Percentiles rank a stretch among this genome's conserved stretches.
phyloP scores from a whole-genome alignment of 306 rosid genomes.

The Vachellia pachyceras region DNA sequence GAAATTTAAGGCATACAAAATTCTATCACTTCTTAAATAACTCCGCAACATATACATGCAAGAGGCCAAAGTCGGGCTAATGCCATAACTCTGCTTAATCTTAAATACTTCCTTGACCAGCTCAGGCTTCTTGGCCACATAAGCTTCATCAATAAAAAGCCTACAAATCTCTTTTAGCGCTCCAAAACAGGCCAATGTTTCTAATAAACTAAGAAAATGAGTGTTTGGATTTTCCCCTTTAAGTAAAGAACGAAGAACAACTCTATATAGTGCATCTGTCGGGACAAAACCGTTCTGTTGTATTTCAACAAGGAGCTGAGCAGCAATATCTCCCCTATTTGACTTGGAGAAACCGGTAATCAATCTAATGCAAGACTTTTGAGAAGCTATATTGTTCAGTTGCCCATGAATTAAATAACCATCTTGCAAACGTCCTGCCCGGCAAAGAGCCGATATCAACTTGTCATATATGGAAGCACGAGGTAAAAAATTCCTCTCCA shows the following conservation, averaged over 20 bases:
- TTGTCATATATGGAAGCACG: conserved; percentile 43
- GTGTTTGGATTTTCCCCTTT: conserved; percentile 57
- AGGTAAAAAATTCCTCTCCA: conserved; percentile 50
- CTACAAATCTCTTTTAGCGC: conserved; percentile 33
- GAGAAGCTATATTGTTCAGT: conserved; percentile 40
- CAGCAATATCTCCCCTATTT: conserved; percentile 68
- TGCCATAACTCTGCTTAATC: conserved; percentile 61
- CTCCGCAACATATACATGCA: conserved; percentile 52
- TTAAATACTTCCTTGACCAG: conserved; percentile 66
- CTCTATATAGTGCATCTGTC: conserved; percentile 37
- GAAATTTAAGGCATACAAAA: conserved; percentile 69
- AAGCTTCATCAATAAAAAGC: conserved; percentile 64
- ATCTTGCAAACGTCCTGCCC: conserved; percentile 60
- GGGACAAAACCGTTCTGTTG: conserved; percentile 57
- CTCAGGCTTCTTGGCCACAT: conserved; percentile 56
- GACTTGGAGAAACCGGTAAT: conserved; percentile 52
- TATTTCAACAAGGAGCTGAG: conserved; percentile 83
- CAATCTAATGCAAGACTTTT: conserved; percentile 55
- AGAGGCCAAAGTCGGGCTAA: conserved; percentile 49
- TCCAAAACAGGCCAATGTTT: conserved; percentile 51
- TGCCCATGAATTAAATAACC: conserved; percentile 62
- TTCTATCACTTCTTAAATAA: conserved; percentile 54
- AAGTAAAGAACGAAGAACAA: conserved; percentile 58
- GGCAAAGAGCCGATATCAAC: conserved; percentile 65
- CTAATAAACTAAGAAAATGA: conserved; percentile 54